phyloP scores from a whole-genome alignment of 164 flowering plant genomes.

The Vitis riparia region DNA sequence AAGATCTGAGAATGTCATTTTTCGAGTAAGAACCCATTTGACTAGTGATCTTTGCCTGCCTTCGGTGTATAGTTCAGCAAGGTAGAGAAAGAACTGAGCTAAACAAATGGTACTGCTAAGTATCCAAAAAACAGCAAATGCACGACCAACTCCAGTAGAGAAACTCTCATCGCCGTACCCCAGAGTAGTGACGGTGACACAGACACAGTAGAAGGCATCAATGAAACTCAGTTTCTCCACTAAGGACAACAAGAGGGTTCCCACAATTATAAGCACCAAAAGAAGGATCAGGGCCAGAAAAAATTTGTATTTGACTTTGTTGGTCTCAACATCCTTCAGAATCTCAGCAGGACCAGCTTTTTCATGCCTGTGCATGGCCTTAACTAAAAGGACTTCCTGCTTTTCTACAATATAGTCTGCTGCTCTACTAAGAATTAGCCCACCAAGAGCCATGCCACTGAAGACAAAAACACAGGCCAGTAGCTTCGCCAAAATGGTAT shows the following conservation, averaged over 20 bases:
- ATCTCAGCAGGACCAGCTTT: constrained; percentile 37
- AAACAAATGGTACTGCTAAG: constrained; percentile 65
- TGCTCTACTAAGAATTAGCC: constrained; percentile 60
- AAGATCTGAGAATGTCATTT: constrained; percentile 52
- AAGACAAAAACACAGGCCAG: constrained; percentile 81
- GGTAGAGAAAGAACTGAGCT: constrained; percentile 70
- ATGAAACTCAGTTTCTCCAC: constrained; percentile 50
- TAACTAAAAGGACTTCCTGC: constrained; percentile 59
- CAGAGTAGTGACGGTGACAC: constrained; percentile 78
- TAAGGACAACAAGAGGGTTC: constrained; percentile 43
- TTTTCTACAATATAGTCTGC: constrained; percentile 79
- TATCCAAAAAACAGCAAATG: constrained; percentile 85
- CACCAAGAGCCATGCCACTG: constrained; percentile 71
- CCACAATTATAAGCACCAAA: constrained; percentile 43
- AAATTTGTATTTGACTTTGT: constrained; percentile 55
- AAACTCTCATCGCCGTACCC: constrained; percentile 91
- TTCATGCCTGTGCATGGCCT: constrained; percentile 38
- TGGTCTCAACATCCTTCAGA: constrained; percentile 46
- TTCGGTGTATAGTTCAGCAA: constrained; percentile 64
- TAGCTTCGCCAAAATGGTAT: constrained; percentile 47
- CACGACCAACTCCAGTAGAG: constrained; percentile 67
- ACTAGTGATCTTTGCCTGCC: constrained; percentile 42
- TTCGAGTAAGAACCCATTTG: constrained; percentile 64
- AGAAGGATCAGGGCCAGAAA: constrained; percentile 26
- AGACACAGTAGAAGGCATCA: constrained; percentile 85